Conservation (phyloP, 352 stramenopile genomes). For the Pythium aristosporum region DNA sequence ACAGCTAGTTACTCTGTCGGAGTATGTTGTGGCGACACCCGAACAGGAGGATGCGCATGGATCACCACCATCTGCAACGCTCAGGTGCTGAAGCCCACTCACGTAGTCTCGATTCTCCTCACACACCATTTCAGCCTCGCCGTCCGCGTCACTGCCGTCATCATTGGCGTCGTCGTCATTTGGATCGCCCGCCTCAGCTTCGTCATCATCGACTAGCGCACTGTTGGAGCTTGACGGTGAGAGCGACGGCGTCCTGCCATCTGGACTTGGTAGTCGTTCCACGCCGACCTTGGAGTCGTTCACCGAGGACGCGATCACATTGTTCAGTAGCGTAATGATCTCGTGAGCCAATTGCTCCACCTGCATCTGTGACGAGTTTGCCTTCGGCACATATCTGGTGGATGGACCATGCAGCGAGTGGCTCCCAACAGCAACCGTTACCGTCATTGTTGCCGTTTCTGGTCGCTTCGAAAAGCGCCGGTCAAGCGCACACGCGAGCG, state of each 20-base stretch:
- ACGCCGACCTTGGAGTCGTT: neutral
- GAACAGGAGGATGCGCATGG: neutral
- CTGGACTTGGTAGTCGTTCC: neutral
- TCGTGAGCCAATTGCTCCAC: conserved; percentile 3
- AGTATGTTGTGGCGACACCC: neutral
- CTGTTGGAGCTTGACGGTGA: neutral
- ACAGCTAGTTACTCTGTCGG: neutral
- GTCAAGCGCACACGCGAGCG: conserved; percentile 30
- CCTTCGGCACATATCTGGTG: neutral
- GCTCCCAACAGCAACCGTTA: neutral
- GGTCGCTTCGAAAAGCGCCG: neutral
- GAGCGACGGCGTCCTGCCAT: neutral
- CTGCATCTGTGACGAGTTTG: neutral
- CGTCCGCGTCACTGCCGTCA: conserved; percentile 45
- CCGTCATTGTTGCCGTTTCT: neutral
- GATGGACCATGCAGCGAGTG: conserved; percentile 1
- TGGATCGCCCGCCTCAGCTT: neutral
- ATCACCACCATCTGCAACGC: neutral
- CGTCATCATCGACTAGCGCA: neutral
- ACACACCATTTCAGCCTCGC: conserved; percentile 18
- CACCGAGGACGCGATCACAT: conserved; percentile 1
- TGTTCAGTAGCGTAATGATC: conserved; percentile 8
- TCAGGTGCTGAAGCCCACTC: neutral
- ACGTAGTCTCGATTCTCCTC: neutral
- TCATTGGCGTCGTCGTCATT: conserved; percentile 31